Base-by-base conservation (phyloP, 2,329 filamentous ascomycete genomes). In the Fusarium clavum region DNA sequence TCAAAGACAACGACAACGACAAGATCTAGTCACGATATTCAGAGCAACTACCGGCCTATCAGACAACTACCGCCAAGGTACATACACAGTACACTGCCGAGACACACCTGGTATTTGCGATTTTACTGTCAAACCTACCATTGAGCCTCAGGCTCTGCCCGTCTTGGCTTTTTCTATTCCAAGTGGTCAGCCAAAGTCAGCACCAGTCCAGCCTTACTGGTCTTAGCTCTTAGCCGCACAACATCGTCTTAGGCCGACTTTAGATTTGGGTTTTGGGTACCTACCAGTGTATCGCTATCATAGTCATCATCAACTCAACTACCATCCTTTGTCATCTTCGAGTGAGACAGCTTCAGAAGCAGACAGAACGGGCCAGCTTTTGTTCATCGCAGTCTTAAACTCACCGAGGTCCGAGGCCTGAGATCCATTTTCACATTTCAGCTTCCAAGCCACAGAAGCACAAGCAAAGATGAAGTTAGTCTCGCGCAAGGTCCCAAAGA, bases 391-490 rank as follows among this genome's bases (percentile, higher is more conserved):
- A 53, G 32, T 65, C 32, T 53, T 49, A 65, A 69, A 54, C 40
- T 40, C 46, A 24, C 65, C 66, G 57, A 68, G 62, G 55, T 48
- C 62, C 66, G 61, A 72, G 69, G 61, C 51, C 47, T 14, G 24
- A 32, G 24, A 38, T 53, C 55, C 53, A 24, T 48, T 12, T 47
- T 57, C 49, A 57, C 34, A 48, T 41, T 41, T 40, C 57, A 61
- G 43, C 53, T 61, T 61, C 46, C 62, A 70, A 71, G 61, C 49
- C 69, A 67, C 64, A 57, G 48, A 43, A 55, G 32, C 59, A 61
- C 64, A 66, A 54, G 18, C 38, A 51, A 66, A 58, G 16, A 83
- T 83, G 81, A 83, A 83, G 77, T 75, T 83, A 54, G 73, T 81
- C 54, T 76, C 78, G 44, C 78, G 79, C 53, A 79, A 79, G 64